Evolutionary conservation across 805 yeast genomes (phyloP).

Genomic region (Kluyveromyces siamensis): DNA sequence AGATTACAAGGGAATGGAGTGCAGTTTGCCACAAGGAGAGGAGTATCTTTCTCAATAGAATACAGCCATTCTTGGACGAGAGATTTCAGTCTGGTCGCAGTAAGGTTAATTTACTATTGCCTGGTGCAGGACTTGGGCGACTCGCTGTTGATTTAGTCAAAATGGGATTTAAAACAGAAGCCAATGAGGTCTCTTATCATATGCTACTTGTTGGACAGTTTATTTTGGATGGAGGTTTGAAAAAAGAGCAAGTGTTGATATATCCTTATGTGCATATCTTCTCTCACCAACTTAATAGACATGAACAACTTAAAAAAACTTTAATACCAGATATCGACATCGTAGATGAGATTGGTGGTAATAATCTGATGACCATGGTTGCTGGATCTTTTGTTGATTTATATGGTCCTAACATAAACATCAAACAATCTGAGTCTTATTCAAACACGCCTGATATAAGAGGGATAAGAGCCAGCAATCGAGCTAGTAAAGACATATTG

Average conservation of each 20-base stretch:
- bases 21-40: slow-evolving; percentile 39
- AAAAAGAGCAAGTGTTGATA: slow-evolving; percentile 30
- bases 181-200: slow-evolving; percentile 52
- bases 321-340: slow-evolving; percentile 37
- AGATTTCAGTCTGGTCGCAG: slow-evolving; percentile 31
- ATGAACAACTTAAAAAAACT: slow-evolving; percentile 38
- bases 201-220: slow-evolving; percentile 48
- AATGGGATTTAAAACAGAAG: slow-evolving; percentile 44
- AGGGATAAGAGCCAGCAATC: slow-evolving; percentile 32
- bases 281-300: slow-evolving; percentile 35
- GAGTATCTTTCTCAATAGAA: slow-evolving; percentile 26
- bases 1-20: slow-evolving; percentile 49
- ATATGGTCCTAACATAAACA: slow-evolving; percentile 38
- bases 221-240: slow-evolving; percentile 37
- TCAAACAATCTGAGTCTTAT: slow-evolving; percentile 7
- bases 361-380: slow-evolving; percentile 49
- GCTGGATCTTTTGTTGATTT: slow-evolving; percentile 61
- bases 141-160: slow-evolving; percentile 43
- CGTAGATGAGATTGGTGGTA: slow-evolving; percentile 32
- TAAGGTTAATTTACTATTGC: slow-evolving; percentile 37
- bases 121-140: slow-evolving; percentile 53
- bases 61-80: slow-evolving; percentile 25
- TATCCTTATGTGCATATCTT: slow-evolving; percentile 44
- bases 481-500: slow-evolving; percentile 32
- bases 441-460: slow-evolving; percentile 18